A percentile compares a stretch with the other conserved stretches of the same genome.
These are phyloP conservation scores for Xerocomellus intermedius DNA, from an alignment of 768 basidiomycete genomes.

Conservation along the genomic window DNA sequence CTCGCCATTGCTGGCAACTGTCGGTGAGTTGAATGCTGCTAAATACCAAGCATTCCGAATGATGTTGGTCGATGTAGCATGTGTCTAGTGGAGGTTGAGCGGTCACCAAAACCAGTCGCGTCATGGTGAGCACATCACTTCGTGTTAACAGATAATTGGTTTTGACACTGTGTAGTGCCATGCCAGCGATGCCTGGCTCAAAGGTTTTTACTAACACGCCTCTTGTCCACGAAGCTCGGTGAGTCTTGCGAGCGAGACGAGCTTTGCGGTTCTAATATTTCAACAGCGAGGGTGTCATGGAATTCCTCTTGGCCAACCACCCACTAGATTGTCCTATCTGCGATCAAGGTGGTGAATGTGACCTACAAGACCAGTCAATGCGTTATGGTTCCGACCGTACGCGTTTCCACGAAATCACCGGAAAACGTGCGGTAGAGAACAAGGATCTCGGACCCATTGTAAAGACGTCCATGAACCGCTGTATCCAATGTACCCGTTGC, in stretches of 20 bases:
- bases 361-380: slow-evolving; percentile 99
- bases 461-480: slow-evolving; percentile 98
- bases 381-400: slow-evolving; percentile 97
- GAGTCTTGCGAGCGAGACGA: slow-evolving; percentile 9
- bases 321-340: slow-evolving; percentile 98
- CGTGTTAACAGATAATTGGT: neutral
- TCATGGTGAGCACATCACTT: slow-evolving; percentile 63
- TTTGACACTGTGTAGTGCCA: slow-evolving; percentile 56
- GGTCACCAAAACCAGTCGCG: slow-evolving; percentile 92
- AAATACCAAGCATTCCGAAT: slow-evolving; percentile 2
- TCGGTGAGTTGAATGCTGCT: slow-evolving; percentile 53
- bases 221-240: slow-evolving; percentile 85
- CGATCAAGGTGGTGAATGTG: slow-evolving; percentile 98
- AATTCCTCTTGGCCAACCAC: slow-evolving; percentile 96
- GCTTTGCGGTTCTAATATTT: slow-evolving; percentile 7
- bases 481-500: slow-evolving; percentile 99
- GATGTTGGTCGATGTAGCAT: slow-evolving; percentile 52
- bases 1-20: slow-evolving; percentile 98
- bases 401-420: slow-evolving; percentile 96
- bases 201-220: slow-evolving; percentile 95
- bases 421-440: slow-evolving; percentile 97
- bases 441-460: slow-evolving; percentile 97
- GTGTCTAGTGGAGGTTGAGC: slow-evolving; percentile 97
- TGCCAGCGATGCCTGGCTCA: slow-evolving; percentile 94
- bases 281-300: slow-evolving; percentile 94